Conservation (phyloP, 2,329 filamentous ascomycete species). For the Aspergillus neotritici region DNA sequence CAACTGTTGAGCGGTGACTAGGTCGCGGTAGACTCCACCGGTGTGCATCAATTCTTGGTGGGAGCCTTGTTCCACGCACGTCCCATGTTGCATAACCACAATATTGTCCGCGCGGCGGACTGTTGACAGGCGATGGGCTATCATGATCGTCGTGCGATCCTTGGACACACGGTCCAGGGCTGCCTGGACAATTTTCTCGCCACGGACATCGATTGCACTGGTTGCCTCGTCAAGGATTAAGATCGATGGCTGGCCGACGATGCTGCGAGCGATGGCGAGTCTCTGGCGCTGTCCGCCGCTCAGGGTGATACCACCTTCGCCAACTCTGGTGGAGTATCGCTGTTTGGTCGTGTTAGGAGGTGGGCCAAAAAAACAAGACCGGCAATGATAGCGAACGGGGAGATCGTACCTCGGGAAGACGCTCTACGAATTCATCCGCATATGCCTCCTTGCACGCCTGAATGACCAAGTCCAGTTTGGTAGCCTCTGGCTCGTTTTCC, state of each 20-base stretch:
- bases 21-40: constrained; percentile 58
- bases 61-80: constrained; percentile 66
- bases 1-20: constrained; percentile 50
- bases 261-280: constrained; percentile 67
- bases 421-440: constrained; percentile 63
- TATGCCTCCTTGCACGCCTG: constrained; percentile 63
- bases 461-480: constrained; percentile 48
- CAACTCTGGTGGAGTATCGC: constrained; percentile 54
- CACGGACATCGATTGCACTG: constrained; percentile 56
- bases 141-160: constrained; percentile 66
- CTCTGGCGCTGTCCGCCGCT: constrained; percentile 84
- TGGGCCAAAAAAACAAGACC: constrained; percentile 51
- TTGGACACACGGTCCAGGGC: constrained; percentile 52
- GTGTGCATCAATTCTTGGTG: constrained; percentile 61
- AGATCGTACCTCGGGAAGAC: constrained; percentile 43
- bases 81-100: constrained; percentile 66
- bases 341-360: constrained; percentile 44
- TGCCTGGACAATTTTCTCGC: constrained; percentile 51
- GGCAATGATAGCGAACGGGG: too few relatives aligned
- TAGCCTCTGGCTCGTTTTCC: constrained; percentile 27
- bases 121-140: constrained; percentile 68
- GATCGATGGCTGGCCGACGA: constrained; percentile 61
- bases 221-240: constrained; percentile 73
- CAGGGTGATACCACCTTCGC: constrained; percentile 70
- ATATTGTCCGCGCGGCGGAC: constrained; percentile 74